These are phyloP conservation scores for Phlyctochytrium arcticum DNA, from an alignment of 192 early-diverging fungal species.

Conservation along the genomic window DNA sequence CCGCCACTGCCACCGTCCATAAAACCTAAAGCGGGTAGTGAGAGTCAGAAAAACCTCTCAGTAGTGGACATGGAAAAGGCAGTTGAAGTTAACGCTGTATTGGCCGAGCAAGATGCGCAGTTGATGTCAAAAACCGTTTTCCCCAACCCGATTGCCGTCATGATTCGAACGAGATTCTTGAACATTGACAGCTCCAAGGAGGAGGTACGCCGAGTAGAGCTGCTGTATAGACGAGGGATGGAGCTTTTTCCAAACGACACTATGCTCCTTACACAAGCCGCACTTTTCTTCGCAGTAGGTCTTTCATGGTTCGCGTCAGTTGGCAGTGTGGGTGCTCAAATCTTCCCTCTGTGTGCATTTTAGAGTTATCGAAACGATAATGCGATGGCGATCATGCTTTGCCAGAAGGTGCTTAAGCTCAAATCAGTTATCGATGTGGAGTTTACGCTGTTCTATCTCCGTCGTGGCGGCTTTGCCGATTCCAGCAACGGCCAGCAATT, in stretches of 20 bases:
- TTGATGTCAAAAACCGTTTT: too few species aligned
- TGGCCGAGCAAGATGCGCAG: too few species aligned
- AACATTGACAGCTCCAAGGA: neutral
- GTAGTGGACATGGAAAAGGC: too few species aligned
- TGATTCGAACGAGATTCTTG: neutral
- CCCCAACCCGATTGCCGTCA: too few species aligned
- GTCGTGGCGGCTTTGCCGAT: conserved; percentile 11
- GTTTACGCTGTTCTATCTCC: conserved; percentile 23
- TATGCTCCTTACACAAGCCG: neutral
- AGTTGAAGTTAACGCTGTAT: too few species aligned
- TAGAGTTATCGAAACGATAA: conserved; percentile 12
- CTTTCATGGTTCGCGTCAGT: neutral
- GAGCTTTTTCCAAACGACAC: conserved; percentile 8
- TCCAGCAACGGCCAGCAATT: neutral
- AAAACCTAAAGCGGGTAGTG: too few species aligned
- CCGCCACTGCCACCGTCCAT: too few species aligned
- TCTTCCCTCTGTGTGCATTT: neutral
- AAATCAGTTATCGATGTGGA: conserved; percentile 5
- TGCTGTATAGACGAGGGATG: conserved; percentile 11
- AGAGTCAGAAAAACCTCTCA: too few species aligned
- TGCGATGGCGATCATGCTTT: conserved; percentile 23
- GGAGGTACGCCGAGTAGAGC: conserved; percentile 11
- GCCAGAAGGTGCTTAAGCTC: conserved; percentile 9
- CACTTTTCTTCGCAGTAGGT: conserved; percentile 15
- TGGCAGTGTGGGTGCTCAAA: neutral